These are phyloP conservation scores for Kwoniella dendrophila DNA, from an alignment of 768 basidiomycete genomes.

Conservation along the genomic window DNA sequence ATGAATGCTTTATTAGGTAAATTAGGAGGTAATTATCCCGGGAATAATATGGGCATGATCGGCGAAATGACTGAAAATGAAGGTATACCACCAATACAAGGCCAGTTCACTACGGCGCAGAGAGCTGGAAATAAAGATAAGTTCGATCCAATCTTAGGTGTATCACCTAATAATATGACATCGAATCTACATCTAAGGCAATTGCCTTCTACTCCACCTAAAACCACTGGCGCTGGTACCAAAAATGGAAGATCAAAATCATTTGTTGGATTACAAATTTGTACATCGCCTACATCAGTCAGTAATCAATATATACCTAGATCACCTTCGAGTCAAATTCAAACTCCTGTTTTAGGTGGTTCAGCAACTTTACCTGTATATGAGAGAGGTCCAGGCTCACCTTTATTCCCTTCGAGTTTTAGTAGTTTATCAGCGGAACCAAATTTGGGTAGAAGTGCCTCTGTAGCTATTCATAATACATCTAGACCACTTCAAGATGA, in stretches of 20 bases:
- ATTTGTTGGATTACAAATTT: slow-evolving; percentile 53
- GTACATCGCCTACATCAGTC: slow-evolving; percentile 16
- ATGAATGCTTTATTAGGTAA: slow-evolving; percentile 49
- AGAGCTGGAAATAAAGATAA: slow-evolving; percentile 21
- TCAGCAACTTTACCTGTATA: slow-evolving; percentile 19
- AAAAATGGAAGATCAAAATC: slow-evolving; percentile 40
- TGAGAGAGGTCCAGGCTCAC: slow-evolving; percentile 71
- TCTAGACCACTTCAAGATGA: slow-evolving; percentile 15
- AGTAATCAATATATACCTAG: slow-evolving; percentile 10
- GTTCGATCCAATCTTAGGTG: slow-evolving; percentile 35
- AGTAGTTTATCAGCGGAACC: slow-evolving; percentile 68
- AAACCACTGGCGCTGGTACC: slow-evolving; percentile 12
- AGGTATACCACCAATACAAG: not conserved
- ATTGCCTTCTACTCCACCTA: slow-evolving; percentile 17
- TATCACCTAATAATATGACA: slow-evolving; percentile 16
- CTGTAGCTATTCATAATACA: slow-evolving; percentile 33
- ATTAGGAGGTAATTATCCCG: not conserved
- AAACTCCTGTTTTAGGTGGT: slow-evolving; percentile 9
- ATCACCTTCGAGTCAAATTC: slow-evolving; percentile 13
- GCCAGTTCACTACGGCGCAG: slow-evolving; percentile 36
- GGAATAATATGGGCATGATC: slow-evolving; percentile 36
- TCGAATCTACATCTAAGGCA: slow-evolving; percentile 2
- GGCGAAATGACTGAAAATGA: slow-evolving; percentile 39
- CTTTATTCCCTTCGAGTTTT: slow-evolving; percentile 81
- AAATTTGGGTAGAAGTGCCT: slow-evolving; percentile 60